Evolutionary conservation across 495 filamentous ascomycete genomes (phyloP), one percentile per base, ranked within the genome.

Genomic region (Extremus antarcticus): DNA sequence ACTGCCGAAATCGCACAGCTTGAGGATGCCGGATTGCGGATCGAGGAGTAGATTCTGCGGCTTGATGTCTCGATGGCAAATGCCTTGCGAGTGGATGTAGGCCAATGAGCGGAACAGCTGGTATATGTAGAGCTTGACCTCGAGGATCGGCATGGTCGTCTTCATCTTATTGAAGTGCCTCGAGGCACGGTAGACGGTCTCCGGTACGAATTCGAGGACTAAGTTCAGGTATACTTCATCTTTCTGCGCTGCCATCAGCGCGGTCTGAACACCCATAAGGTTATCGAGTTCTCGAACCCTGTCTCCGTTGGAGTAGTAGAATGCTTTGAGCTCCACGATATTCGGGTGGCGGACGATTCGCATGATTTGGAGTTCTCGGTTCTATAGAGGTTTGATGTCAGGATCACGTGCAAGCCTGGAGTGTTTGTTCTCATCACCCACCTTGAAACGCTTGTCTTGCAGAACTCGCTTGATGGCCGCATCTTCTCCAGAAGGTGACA

Each of bases 131-230:
- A 99, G 84, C 73, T 99, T 99, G 65, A 97, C 89, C 69, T 97
- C 92, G 50, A 99, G 78, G 68, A 88, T 95, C 22, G 92, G 92
- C 92, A 99, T 99, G 16, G 94, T 96, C 4, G 92, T 95, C 80
- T 99, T 99, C 81, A 97, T 81, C 76, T 97, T 99, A 76, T 94
- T 96, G 79, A 97, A 99, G 73, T 95, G 96, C 47, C 92, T 80
- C 43, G 92, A 97, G n/a, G 92, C 94, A 55, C 94, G 82, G 70
- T 97, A 99, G 35, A 99, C 94, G 0, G 92, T 97, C 74, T 97
- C 92, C 10, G 94, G 94, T 48, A 99, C 94, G 67, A 89, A 99
- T 69, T 99, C 92, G 64, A 97, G 85, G 46, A 99, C 90, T 40
- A 99, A 79, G 66, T 99, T 99, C 47, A 99, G 83, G 70, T 97